Percentiles rank a stretch among this genome's conserved stretches.
Conservation (phyloP, 768 basidiomycete species). For the Fibroporia radiculosa region DNA sequence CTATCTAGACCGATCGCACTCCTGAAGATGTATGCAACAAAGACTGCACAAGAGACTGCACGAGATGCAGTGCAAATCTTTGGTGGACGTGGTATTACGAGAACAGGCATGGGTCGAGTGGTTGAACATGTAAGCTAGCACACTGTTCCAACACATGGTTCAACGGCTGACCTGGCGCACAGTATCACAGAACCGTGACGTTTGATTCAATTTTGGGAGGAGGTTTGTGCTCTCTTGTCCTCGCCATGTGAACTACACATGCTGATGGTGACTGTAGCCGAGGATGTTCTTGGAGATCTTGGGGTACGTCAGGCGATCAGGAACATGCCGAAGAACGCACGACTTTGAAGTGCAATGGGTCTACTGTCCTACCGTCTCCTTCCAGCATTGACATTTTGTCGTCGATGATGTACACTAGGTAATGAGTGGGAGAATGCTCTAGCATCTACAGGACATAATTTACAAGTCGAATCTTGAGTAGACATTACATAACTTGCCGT, state of each 20-base stretch:
- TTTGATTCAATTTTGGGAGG: constrained; percentile 36
- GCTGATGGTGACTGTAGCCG: too few relatives aligned
- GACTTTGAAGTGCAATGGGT: constrained; percentile 31
- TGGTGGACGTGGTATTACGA: constrained; percentile 80
- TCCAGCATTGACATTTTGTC: neutral
- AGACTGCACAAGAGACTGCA: constrained; percentile 71
- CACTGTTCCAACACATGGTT: too few relatives aligned
- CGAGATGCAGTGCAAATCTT: constrained; percentile 82
- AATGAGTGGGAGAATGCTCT: too few relatives aligned
- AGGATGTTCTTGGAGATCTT: constrained; percentile 71
- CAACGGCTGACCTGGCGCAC: constrained; percentile 1
- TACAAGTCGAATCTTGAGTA: too few relatives aligned
- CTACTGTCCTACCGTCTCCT: neutral
- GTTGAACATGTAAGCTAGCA: constrained; percentile 54
- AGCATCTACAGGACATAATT: too few relatives aligned
- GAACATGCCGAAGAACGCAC: constrained; percentile 40
- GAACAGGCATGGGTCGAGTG: constrained; percentile 70
- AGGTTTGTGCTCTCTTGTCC: constrained; percentile 17
- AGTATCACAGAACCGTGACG: constrained; percentile 35
- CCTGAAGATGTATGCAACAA: constrained; percentile 72
- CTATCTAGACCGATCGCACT: constrained; percentile 60
- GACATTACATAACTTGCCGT: too few relatives aligned
- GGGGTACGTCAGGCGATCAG: constrained; percentile 31
- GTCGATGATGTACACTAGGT: neutral
- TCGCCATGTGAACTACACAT: constrained; percentile 1